Evolutionary conservation across 2,329 filamentous ascomycete species (phyloP).

Genomic region (Diplocarpon mali): DNA sequence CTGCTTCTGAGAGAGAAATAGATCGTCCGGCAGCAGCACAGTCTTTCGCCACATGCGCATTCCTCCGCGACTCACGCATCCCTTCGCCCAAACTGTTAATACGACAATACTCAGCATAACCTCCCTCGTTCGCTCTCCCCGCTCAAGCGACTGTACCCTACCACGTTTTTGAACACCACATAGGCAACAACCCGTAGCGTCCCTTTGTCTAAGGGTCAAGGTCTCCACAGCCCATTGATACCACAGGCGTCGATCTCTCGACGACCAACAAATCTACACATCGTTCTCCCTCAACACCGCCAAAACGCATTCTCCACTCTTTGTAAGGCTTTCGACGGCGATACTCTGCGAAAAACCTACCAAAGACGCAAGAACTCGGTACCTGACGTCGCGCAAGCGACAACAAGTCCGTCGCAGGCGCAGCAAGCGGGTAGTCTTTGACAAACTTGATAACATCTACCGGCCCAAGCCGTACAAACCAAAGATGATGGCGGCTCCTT

Average conservation of each 20-base stretch:
- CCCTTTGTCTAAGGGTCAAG: conserved; percentile 1
- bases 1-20: conserved; percentile 24
- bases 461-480: conserved; percentile 31
- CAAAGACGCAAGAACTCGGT: conserved; percentile 22
- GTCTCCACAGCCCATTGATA: conserved; percentile 1
- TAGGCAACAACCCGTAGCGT: not conserved
- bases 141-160: not conserved
- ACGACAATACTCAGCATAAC: not conserved
- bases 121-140: not conserved
- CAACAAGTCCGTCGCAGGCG: conserved; percentile 28
- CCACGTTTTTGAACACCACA: not conserved
- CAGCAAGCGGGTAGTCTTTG: conserved; percentile 31
- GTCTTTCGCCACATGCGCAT: conserved; percentile 7
- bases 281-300: conserved; percentile 31
- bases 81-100: not conserved
- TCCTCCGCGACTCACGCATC: conserved; percentile 5
- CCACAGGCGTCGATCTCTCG: conserved; percentile 12
- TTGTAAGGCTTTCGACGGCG: conserved; percentile 44
- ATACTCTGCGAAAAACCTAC: conserved; percentile 31
- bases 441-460: conserved; percentile 35
- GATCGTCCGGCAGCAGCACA: conserved; percentile 29
- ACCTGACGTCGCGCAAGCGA: conserved; percentile 25
- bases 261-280: conserved; percentile 10
- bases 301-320: conserved; percentile 64
- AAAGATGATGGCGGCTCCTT: conserved; percentile 37